Evolutionary conservation across 805 yeast species (phyloP).

Genomic region (Teunomyces tritomae): DNA sequence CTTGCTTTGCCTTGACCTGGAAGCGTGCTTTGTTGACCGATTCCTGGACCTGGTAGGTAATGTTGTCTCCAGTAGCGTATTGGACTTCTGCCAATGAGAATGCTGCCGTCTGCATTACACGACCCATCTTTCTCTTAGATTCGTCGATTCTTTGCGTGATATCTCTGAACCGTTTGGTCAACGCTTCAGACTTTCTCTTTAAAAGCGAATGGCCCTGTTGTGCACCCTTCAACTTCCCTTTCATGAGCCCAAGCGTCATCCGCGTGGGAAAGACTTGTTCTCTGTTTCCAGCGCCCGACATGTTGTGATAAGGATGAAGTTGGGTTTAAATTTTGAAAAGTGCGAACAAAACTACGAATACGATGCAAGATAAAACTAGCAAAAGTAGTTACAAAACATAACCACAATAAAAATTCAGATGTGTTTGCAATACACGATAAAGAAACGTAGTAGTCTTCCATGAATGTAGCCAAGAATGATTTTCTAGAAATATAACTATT

Average conservation of each 20-base stretch:
- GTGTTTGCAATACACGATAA: too few species aligned
- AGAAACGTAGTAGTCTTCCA: too few species aligned
- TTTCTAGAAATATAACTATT: too few species aligned
- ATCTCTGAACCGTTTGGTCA: constrained; percentile 94
- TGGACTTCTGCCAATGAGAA: constrained; percentile 96
- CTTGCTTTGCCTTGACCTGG: constrained; percentile 87
- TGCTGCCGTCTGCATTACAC: constrained; percentile 97
- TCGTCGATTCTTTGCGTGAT: constrained; percentile 92
- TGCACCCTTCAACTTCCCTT: constrained; percentile 94
- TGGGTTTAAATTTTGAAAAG: constrained; percentile 1
- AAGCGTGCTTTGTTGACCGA: constrained; percentile 88
- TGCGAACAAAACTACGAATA: background rate
- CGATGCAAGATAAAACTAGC: too few species aligned
- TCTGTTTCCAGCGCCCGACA: constrained; percentile 75
- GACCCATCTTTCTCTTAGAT: constrained; percentile 95
- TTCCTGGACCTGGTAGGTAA: constrained; percentile 94
- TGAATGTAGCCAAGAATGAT: too few species aligned
- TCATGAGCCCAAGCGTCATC: constrained; percentile 95
- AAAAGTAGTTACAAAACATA: too few species aligned
- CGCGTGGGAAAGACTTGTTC: constrained; percentile 97
- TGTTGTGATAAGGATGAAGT: constrained; percentile 15
- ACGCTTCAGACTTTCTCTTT: constrained; percentile 95
- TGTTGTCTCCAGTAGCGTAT: constrained; percentile 96
- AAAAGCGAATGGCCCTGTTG: constrained; percentile 91
- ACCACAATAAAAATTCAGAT: too few species aligned